These are phyloP conservation scores for Cyclotella sp. DNA, from an alignment of 108 stramenopile species.

Conservation along the genomic window DNA sequence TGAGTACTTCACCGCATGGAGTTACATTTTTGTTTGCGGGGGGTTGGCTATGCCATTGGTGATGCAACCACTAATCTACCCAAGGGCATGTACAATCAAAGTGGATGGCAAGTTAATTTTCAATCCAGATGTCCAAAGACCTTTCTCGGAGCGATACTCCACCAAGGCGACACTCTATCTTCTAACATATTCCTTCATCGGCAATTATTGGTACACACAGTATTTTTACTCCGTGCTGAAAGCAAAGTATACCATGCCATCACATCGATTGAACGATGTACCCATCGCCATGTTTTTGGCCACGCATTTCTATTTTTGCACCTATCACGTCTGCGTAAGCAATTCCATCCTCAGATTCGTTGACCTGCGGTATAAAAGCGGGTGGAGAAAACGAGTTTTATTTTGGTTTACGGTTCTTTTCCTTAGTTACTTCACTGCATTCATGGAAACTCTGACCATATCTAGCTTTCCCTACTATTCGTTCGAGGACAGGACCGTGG, in stretches of 20 bases:
- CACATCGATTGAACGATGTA: constrained; percentile 95
- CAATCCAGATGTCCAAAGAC: constrained; percentile 74
- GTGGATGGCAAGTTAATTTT: constrained; percentile 19
- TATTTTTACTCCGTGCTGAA: constrained; percentile 97
- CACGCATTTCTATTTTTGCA: constrained; percentile 97
- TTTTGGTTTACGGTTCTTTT: constrained; percentile 65
- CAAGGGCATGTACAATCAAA: constrained; percentile 52
- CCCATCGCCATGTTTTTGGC: constrained; percentile 94
- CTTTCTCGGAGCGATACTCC: constrained; percentile 78
- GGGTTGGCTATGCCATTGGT: constrained; percentile 84
- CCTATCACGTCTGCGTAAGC: constrained; percentile 91
- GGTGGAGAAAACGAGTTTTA: constrained; percentile 48
- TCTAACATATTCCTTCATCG: constrained; percentile 93
- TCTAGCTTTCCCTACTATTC: constrained; percentile 94
- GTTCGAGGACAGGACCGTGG: constrained; percentile 88
- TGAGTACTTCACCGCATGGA: constrained; percentile 79
- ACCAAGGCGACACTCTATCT: constrained; percentile 95
- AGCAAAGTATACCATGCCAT: constrained; percentile 95
- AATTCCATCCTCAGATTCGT: constrained; percentile 91
- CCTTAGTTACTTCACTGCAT: constrained; percentile 92
- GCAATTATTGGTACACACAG: constrained; percentile 97
- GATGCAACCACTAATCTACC: constrained; percentile 84
- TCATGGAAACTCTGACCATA: constrained; percentile 98
- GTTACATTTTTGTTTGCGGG: constrained; percentile 76
- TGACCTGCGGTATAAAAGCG: constrained; percentile 57